A percentile compares a stretch with the other conserved stretches of the same genome.
phyloP scores from a whole-genome alignment of 257 asterid species.

The Rubia yunnanensis region DNA sequence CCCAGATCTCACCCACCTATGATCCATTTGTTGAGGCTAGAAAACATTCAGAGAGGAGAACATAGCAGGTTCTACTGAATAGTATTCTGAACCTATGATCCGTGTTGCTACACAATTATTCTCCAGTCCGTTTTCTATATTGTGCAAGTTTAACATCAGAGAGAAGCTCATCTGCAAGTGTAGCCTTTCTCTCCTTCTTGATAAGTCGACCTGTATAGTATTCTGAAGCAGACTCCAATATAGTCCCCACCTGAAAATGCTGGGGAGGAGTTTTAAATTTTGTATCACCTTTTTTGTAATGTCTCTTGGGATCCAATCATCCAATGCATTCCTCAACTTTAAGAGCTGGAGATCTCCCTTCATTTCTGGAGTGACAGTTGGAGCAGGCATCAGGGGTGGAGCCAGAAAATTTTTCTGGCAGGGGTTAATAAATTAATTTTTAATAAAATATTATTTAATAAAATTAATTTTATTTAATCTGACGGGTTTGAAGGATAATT shows the following conservation, averaged over 20 bases:
- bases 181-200: conserved; percentile 79
- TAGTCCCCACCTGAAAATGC: conserved; percentile 97
- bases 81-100: too few relatives aligned
- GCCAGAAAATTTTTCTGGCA: too few relatives aligned
- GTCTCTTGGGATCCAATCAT: conserved; percentile 31
- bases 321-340: conserved; percentile 27
- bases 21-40: too few relatives aligned
- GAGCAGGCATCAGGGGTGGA: conserved; percentile 95
- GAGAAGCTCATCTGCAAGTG: conserved; percentile 83
- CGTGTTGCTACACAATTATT: too few relatives aligned
- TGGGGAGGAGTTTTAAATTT: conserved; percentile 72
- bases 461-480: too few relatives aligned
- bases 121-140: too few relatives aligned
- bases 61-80: too few relatives aligned
- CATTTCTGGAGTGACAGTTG: conserved; percentile 75
- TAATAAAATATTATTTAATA: too few relatives aligned
- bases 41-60: too few relatives aligned
- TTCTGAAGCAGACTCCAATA: conserved; percentile 66
- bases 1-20: too few relatives aligned
- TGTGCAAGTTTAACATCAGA: conserved; percentile 40
- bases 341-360: conserved; percentile 73
- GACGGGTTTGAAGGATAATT: too few relatives aligned
- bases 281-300: conserved; percentile 68
- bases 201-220: conserved; percentile 69
- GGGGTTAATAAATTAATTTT: too few relatives aligned